Base-by-base conservation (phyloP, 305 asterid genomes). In the Solanum hybrid region DNA sequence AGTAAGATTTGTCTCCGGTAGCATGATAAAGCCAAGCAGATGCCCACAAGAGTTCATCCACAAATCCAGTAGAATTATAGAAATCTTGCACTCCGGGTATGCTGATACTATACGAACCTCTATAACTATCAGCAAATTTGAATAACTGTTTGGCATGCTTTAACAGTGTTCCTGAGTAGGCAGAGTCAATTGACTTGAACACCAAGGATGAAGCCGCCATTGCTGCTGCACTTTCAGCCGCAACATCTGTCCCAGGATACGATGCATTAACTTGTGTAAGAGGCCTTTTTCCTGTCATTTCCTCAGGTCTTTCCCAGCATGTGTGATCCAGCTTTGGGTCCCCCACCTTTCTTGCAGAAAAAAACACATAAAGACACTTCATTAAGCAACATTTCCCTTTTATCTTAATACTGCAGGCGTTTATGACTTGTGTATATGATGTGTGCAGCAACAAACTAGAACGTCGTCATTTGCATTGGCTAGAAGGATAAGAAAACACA, bases 1-100 rank as follows among this genome's bases (percentile, higher is more conserved):
- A 91, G 90, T 93, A 94, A 4, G 91, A 89, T 37, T 86, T 85
- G 2, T 96, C 96, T 75, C 92, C 77, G 1, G 96, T 94, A 0
- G 98, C 98, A 82, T 93, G 95, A 75, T 94, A 95, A n/a, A 96
- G 97, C 98, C 98, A 96, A 34, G 97, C 88, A 5, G 98, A 96
- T 0, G 97, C 97, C 98, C 98, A 96, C 93, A 96, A 89, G 90
- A 96, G 96, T 37, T 96, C 98, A 85, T 96, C 98, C 1, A 93
- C 94, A 29, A 93, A 96, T 31, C 96, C 96, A 34, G 95, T 91
- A 11, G 98, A 96, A 89, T 94, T 94, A 85, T 96, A 96, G 42
- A 89, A 95, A 1, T 76, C 46, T 91, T 94, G 95, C 69, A 93
- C 93, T 22, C 78, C 89, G 4, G 96, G 96, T 26, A 94, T 89